These are phyloP conservation scores for Suhomyces sp. DNA, from an alignment of 805 yeast genomes.

Conservation along the genomic window DNA sequence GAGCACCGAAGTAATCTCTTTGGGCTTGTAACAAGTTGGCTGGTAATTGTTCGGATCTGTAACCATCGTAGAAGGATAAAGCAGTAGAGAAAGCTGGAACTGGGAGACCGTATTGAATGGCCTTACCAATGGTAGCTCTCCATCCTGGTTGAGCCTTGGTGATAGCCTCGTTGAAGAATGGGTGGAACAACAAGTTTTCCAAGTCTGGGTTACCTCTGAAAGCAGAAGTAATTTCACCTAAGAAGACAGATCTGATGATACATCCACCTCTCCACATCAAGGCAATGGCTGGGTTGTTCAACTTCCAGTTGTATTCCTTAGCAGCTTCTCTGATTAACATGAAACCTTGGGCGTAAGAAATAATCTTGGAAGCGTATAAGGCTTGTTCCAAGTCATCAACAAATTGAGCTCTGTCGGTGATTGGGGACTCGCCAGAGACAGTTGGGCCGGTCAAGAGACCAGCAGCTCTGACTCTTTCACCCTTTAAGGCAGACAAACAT, in stretches of 20 bases:
- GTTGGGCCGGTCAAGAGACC: conserved; percentile 76
- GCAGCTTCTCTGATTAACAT: conserved; percentile 99
- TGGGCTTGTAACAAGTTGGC: conserved; percentile 99
- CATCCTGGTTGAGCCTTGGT: conserved; percentile 92
- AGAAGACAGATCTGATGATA: conserved; percentile 97
- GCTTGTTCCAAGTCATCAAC: conserved; percentile 97
- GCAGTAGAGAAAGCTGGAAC: conserved; percentile 98
- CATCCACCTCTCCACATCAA: conserved; percentile 99
- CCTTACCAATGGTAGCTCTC: conserved; percentile 83
- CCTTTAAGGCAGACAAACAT: conserved; percentile 89
- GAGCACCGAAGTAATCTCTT: conserved; percentile 99
- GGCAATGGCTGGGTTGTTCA: conserved; percentile 97
- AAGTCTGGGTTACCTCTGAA: conserved; percentile 90
- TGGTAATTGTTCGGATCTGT: conserved; percentile 92
- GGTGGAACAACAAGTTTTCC: conserved; percentile 93
- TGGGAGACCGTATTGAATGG: conserved; percentile 87
- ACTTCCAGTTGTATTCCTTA: conserved; percentile 92
- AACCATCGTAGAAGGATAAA: conserved; percentile 96
- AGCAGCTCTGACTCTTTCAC: conserved; percentile 87
- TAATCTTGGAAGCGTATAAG: conserved; percentile 95
- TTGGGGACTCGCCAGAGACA: conserved; percentile 55
- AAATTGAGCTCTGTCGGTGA: conserved; percentile 77
- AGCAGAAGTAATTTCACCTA: conserved; percentile 95
- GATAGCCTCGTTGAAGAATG: conserved; percentile 90
- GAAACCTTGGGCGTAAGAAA: conserved; percentile 99